Percentiles rank a stretch among this genome's conserved stretches.
phyloP scores from a whole-genome alignment of 495 filamentous ascomycete species.

The Hypoxylon perforatum region DNA sequence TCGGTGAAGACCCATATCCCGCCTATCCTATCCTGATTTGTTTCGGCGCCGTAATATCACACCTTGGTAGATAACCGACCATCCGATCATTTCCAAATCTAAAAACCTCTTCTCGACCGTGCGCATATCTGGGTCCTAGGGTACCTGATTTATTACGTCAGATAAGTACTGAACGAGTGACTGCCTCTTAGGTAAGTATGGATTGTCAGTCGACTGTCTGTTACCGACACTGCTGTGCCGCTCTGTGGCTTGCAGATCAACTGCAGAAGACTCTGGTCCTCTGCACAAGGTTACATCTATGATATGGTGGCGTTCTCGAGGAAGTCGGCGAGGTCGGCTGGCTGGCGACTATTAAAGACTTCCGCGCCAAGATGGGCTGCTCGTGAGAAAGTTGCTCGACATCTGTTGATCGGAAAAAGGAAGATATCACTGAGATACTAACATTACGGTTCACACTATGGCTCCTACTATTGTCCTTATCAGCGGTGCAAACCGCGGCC shows the following conservation, averaged over 20 bases:
- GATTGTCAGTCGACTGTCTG: neutral
- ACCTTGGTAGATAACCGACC: neutral
- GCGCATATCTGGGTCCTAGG: neutral
- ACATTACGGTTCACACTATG: slow-evolving; percentile 18
- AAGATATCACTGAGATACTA: neutral
- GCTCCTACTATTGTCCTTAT: slow-evolving; percentile 40
- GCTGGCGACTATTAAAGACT: neutral
- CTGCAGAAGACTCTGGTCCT: neutral
- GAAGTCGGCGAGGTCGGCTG: neutral
- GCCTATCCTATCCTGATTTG: neutral
- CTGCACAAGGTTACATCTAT: neutral
- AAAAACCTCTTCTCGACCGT: neutral
- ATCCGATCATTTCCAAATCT: neutral
- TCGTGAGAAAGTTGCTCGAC: neutral
- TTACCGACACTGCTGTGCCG: neutral
- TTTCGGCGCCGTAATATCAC: neutral
- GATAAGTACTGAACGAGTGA: neutral
- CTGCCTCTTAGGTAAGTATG: neutral
- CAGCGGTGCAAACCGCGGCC: slow-evolving; percentile 45
- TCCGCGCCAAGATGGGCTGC: neutral
- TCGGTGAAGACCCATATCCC: neutral
- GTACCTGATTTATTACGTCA: neutral
- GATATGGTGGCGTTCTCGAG: neutral
- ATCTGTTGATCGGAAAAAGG: neutral
- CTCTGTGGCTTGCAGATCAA: neutral